Evolutionary conservation across 306 rosid species (phyloP).

Genomic region (Cicer arietinum): DNA sequence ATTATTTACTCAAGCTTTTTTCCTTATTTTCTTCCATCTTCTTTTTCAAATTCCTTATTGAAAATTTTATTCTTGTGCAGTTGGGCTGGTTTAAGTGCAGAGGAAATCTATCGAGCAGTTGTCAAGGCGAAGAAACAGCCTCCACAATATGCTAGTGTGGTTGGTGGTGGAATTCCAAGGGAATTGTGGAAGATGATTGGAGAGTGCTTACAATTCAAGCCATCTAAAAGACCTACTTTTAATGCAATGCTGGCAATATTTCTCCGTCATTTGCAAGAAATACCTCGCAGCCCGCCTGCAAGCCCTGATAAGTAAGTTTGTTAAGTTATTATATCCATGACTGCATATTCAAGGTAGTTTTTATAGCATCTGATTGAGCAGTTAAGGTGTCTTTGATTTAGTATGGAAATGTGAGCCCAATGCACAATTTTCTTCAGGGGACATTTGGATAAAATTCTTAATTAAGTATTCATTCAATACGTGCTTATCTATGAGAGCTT

Average conservation of each 20-base stretch:
- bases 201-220: slow-evolving; percentile 95
- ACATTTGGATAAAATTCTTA: neutral
- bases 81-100: slow-evolving; percentile 94
- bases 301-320: slow-evolving; percentile 92
- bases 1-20: slow-evolving; percentile 49
- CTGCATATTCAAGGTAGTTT: slow-evolving; percentile 36
- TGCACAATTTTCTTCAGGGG: slow-evolving; percentile 17
- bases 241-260: slow-evolving; percentile 86
- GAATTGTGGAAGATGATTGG: slow-evolving; percentile 99
- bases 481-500: slow-evolving; percentile 7
- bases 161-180: slow-evolving; percentile 98
- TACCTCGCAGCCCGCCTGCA: slow-evolving; percentile 92
- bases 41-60: slow-evolving; percentile 44
- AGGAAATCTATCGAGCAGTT: slow-evolving; percentile 87
- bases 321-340: slow-evolving; percentile 39
- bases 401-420: slow-evolving; percentile 32
- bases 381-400: slow-evolving; percentile 28
- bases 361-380: slow-evolving; percentile 35
- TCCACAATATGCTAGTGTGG: slow-evolving; percentile 97
- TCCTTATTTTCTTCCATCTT: slow-evolving; percentile 34
- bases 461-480: neutral
- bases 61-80: slow-evolving; percentile 64
- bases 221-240: slow-evolving; percentile 88
- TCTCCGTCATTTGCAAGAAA: slow-evolving; percentile 93
- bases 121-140: slow-evolving; percentile 86